These are phyloP conservation scores for Firmiana major DNA, from an alignment of 345 rosid genomes.

Conservation along the genomic window DNA sequence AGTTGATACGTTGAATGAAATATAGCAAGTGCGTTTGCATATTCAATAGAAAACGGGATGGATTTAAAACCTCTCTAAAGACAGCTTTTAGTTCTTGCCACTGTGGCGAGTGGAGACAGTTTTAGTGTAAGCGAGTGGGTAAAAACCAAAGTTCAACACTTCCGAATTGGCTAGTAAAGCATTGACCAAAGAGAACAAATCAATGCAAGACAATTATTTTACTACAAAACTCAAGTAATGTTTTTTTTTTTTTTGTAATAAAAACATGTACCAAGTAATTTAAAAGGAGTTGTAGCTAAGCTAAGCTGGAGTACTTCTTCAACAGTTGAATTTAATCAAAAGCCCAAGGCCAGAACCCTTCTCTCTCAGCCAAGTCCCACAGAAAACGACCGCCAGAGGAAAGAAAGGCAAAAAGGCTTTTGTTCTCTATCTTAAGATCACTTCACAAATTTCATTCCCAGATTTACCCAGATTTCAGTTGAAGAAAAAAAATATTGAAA, in stretches of 20 bases:
- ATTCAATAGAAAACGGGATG: too few relatives aligned
- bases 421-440: neutral
- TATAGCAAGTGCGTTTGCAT: too few relatives aligned
- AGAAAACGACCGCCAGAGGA: constrained; percentile 49
- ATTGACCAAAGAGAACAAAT: constrained; percentile 1
- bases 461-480: constrained; percentile 1
- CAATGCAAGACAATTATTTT: neutral
- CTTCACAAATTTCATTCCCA: constrained; percentile 1
- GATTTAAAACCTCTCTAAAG: too few relatives aligned
- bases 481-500: neutral
- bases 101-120: neutral
- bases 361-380: constrained; percentile 5
- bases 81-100: neutral
- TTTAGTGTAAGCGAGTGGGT: neutral
- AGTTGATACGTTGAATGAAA: too few relatives aligned
- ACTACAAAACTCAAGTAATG: neutral
- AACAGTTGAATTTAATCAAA: neutral
- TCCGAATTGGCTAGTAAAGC: constrained; percentile 6
- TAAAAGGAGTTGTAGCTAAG: neutral
- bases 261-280: neutral
- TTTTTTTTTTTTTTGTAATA: neutral
- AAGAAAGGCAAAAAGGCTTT: constrained; percentile 7
- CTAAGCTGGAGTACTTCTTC: neutral
- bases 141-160: neutral
- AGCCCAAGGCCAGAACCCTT: constrained; percentile 5